Percentiles rank a stretch among this genome's conserved stretches.
Evolutionary conservation across 306 rosid species (phyloP).

Genomic region (Prunus dulcis): DNA sequence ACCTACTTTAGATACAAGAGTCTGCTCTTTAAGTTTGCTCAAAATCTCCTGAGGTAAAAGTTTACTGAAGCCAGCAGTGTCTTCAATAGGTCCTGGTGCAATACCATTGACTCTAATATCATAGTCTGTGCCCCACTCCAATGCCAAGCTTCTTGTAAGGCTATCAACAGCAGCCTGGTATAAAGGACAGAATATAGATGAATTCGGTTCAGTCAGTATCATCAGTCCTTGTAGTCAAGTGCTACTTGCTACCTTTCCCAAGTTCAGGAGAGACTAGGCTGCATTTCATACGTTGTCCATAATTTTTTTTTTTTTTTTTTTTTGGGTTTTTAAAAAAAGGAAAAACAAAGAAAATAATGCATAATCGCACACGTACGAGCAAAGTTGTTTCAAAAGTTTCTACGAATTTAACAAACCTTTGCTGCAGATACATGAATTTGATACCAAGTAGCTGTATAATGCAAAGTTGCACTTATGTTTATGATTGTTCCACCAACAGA

Average conservation of each 20-base stretch:
- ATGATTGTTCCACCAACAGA: constrained; percentile 60
- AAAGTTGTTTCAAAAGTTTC: neutral
- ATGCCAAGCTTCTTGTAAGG: constrained; percentile 23
- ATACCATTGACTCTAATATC: constrained; percentile 24
- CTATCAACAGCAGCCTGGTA: constrained; percentile 25
- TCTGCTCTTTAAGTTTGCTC: neutral
- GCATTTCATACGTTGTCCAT: too few relatives aligned
- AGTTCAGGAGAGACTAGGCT: neutral
- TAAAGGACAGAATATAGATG: neutral
- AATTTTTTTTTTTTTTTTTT: too few relatives aligned
- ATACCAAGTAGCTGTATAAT: constrained; percentile 84
- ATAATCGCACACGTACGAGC: neutral
- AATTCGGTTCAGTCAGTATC: neutral
- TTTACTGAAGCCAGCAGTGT: constrained; percentile 18
- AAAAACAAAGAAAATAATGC: too few relatives aligned
- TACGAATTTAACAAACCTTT: constrained; percentile 47
- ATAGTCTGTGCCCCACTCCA: constrained; percentile 27
- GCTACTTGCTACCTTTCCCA: neutral
- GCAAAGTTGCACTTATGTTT: constrained; percentile 84
- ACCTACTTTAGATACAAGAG: neutral
- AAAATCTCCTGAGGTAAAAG: constrained; percentile 20
- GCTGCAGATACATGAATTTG: constrained; percentile 94
- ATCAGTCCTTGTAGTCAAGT: neutral
- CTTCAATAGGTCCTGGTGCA: constrained; percentile 23
- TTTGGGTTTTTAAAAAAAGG: too few relatives aligned